Base-by-base conservation (phyloP, 306 rosid genomes). In the Gleditsia sinensis region DNA sequence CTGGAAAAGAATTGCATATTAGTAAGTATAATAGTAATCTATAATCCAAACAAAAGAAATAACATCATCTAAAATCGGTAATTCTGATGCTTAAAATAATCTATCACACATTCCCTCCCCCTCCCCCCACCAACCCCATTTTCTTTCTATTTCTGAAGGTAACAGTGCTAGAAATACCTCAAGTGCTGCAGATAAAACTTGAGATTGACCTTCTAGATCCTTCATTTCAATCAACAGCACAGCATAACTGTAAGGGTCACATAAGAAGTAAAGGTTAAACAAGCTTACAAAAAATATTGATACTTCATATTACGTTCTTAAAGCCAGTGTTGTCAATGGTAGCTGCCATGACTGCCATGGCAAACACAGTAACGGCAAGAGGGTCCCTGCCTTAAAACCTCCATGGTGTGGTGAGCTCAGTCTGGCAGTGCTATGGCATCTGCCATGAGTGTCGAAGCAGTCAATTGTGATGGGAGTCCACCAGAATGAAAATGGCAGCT, bases 151-250 rank as follows among this genome's bases (percentile, higher is more conserved):
- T n/a, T n/a, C n/a, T n/a, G n/a, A n/a, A 24, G 17, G 21, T 37
- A 65, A 71, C 28, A 74, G 71, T 23, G 67, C 27, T 60, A 67
- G 34, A 56, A 74, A 70, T 86, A 94, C 98, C 96, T 87, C 89
- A 54, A 94, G 89, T 53, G 98, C 96, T 64, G 98, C 94, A 5
- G 96, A 91, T 72, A 94, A 89, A 78, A 90, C 97, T 80, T 94
- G 98, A 63, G 93, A 83, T 80, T 90, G 98, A 80, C 97, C 98
- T 85, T 92, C 97, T 73, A 78, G 75, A 81, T 94, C 97, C 78
- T 88, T 94, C 74, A 84, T 81, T 69, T 91, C 95, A 43, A 88
- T 90, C 71, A 91, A 80, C 68, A 90, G 77, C 37, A 94, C 92
- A 3, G 97, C 93, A 83, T 84, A 94, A 80, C 98, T 94, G 80